Conservation (phyloP, 73 alveolate species). For the Tetrahymena borealis region DNA sequence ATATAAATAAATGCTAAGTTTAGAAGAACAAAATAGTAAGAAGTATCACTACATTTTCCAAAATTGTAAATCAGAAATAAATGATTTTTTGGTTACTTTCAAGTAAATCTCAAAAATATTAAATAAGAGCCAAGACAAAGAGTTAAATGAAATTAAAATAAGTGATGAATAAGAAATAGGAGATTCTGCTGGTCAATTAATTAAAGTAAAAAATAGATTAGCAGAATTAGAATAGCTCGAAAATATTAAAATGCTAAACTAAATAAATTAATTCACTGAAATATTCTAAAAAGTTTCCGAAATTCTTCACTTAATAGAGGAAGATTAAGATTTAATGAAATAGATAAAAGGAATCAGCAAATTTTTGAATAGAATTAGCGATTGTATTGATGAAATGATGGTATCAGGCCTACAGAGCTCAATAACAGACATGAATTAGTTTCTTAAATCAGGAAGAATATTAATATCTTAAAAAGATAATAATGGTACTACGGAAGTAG, state of each 20-base stretch:
- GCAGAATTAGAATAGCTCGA: background rate
- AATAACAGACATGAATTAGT: background rate
- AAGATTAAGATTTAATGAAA: no score
- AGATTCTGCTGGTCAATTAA: background rate
- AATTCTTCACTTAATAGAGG: no score
- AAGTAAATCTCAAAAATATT: background rate
- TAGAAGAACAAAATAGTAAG: no score
- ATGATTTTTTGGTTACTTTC: background rate
- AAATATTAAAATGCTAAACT: background rate
- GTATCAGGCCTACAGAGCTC: background rate
- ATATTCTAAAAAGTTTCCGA: no score
- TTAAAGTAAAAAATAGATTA: background rate
- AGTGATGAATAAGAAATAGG: background rate
- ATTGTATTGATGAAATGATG: background rate
- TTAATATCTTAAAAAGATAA: background rate
- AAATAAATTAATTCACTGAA: no score
- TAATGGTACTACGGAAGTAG: background rate
- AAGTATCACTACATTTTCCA: no score
- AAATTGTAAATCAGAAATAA: no score
- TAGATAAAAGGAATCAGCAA: background rate
- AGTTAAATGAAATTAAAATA: background rate
- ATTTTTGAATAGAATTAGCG: background rate
- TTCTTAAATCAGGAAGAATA: background rate
- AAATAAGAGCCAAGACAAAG: background rate
- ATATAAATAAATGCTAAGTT: no score